Percentiles rank a stretch among this genome's conserved stretches.
Evolutionary conservation across 1,284 basidiomycete genomes (phyloP).

Genomic region (Pascua guehoae): DNA sequence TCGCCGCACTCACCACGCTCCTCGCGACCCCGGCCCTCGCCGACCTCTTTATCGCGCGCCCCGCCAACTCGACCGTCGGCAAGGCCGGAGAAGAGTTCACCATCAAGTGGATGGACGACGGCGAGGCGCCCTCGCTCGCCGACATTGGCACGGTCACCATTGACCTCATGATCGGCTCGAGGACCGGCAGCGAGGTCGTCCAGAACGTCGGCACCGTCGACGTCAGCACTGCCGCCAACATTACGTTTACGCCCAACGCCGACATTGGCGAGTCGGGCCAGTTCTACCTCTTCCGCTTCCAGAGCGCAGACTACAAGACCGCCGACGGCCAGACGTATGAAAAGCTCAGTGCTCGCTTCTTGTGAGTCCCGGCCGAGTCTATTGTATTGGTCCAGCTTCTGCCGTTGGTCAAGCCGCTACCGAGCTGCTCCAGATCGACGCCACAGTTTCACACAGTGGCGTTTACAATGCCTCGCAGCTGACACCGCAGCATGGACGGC

Average conservation of each 20-base stretch:
- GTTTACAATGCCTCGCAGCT: neutral
- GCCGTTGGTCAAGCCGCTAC: too few species aligned
- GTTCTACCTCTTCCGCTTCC: slow-evolving; percentile 52
- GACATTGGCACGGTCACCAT: slow-evolving; percentile 61
- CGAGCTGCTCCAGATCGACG: too few species aligned
- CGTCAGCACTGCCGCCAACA: slow-evolving; percentile 60
- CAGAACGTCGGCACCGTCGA: slow-evolving; percentile 57
- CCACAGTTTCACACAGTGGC: too few species aligned
- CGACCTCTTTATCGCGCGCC: slow-evolving; percentile 42
- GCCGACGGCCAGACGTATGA: neutral
- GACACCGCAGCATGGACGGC: neutral
- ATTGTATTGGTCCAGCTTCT: too few species aligned
- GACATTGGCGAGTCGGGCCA: slow-evolving; percentile 58
- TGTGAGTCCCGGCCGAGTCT: neutral
- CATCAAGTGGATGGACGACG: slow-evolving; percentile 66
- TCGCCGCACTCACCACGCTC: slow-evolving; percentile 48
- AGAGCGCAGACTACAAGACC: slow-evolving; percentile 55
- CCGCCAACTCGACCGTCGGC: slow-evolving; percentile 55
- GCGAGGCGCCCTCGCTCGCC: slow-evolving; percentile 55
- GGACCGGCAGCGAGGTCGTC: slow-evolving; percentile 55
- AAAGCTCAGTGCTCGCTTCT: slow-evolving; percentile 3
- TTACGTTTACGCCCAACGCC: slow-evolving; percentile 62
- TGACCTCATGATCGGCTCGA: slow-evolving; percentile 59
- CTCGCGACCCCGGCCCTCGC: slow-evolving; percentile 34
- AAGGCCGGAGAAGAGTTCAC: slow-evolving; percentile 59